Percentiles rank a stretch among this genome's conserved stretches.
Evolutionary conservation across 1,139 yeast genomes (phyloP).

Genomic region (Candida glucosophila): DNA sequence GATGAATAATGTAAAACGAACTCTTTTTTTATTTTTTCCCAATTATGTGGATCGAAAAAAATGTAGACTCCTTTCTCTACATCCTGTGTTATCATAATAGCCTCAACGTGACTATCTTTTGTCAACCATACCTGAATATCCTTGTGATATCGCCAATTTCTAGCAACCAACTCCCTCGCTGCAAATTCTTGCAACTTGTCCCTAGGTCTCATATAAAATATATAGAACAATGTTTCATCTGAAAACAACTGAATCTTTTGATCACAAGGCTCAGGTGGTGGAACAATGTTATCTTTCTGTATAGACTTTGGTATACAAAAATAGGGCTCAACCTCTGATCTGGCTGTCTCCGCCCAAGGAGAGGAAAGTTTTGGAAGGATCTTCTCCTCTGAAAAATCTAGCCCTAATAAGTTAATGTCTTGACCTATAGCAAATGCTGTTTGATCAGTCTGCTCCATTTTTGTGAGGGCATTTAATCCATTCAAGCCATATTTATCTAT

Average conservation of each 20-base stretch:
- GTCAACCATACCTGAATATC: constrained; percentile 95
- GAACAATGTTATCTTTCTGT: constrained; percentile 35
- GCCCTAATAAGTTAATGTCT: constrained; percentile 67
- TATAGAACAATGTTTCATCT: constrained; percentile 89
- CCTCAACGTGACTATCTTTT: constrained; percentile 86
- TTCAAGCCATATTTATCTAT: constrained; percentile 55
- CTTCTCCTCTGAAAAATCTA: constrained; percentile 47
- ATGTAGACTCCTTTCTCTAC: constrained; percentile 95
- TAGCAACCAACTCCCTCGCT: constrained; percentile 76
- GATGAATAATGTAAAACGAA: constrained; percentile 59
- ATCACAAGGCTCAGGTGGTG: constrained; percentile 45
- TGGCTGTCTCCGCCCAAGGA: constrained; percentile 90
- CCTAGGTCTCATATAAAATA: constrained; percentile 89
- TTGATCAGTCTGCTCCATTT: constrained; percentile 59
- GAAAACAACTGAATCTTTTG: constrained; percentile 68
- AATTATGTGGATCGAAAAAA: constrained; percentile 89
- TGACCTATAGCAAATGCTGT: constrained; percentile 76
- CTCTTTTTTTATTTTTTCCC: constrained; percentile 91
- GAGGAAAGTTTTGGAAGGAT: constrained; percentile 72
- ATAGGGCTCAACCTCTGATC: constrained; percentile 86
- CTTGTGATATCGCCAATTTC: constrained; percentile 97
- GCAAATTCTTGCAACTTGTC: constrained; percentile 92
- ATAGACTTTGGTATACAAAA: constrained; percentile 55
- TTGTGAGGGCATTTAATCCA: constrained; percentile 61
- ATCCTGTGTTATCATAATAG: constrained; percentile 73